phyloP scores from a whole-genome alignment of 1,139 yeast species.

The Zygosaccharomyces pseudobailii region DNA sequence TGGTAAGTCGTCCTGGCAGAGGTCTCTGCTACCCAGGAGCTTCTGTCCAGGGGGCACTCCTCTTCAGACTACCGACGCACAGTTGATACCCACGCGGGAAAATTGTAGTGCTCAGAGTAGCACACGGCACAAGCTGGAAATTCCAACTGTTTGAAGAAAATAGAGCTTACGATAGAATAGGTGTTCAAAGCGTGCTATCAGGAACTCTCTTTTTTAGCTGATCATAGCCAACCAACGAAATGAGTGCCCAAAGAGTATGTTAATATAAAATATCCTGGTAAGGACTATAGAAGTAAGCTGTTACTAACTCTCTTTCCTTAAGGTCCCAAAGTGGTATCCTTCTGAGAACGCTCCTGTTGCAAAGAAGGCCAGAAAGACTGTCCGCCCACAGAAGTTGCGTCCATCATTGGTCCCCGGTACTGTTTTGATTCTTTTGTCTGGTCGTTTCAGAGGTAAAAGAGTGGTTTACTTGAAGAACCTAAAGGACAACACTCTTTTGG shows the following conservation, averaged over 20 bases:
- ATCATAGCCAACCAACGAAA: conserved; percentile 26
- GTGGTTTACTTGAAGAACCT: conserved; percentile 96
- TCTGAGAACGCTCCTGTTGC: conserved; percentile 90
- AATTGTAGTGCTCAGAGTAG: background rate
- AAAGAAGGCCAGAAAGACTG: conserved; percentile 83
- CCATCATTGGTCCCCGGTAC: conserved; percentile 98
- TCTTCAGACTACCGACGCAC: background rate
- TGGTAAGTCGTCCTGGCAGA: background rate
- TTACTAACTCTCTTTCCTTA: conserved; percentile 13
- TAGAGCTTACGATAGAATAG: background rate
- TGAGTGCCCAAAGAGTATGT: conserved; percentile 36
- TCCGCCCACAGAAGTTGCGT: conserved; percentile 94
- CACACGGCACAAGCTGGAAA: conserved; percentile 4
- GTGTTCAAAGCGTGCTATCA: background rate
- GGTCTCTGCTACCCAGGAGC: background rate
- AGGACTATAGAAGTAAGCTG: background rate
- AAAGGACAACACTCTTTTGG: conserved; percentile 98
- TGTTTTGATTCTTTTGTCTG: conserved; percentile 96
- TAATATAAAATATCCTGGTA: background rate
- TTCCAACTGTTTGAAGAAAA: conserved; percentile 5
- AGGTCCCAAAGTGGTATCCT: conserved; percentile 93
- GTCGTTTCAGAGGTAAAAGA: conserved; percentile 99
- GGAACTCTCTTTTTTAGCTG: conserved; percentile 10
- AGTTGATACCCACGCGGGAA: conserved; percentile 5
- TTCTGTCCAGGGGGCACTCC: background rate